phyloP scores from a whole-genome alignment of 805 yeast genomes.

The Dipodascopsis uninucleata region DNA sequence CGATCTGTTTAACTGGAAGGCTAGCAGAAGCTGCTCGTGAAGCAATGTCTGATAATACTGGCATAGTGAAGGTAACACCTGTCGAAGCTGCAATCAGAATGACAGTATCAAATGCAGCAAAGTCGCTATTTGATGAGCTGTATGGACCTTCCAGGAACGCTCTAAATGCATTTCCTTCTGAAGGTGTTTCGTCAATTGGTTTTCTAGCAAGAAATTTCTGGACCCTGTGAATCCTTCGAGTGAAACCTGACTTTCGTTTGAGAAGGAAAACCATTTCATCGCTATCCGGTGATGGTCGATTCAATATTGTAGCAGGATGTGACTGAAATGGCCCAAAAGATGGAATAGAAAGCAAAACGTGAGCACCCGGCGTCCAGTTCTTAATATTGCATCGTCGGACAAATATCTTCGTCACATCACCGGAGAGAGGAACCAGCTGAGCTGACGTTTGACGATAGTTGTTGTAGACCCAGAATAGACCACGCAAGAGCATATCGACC shows the following conservation, averaged over 20 bases:
- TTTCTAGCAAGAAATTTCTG: too few species aligned
- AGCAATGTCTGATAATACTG: conserved; percentile 32
- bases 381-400: background rate
- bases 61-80: conserved; percentile 46
- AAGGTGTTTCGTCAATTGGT: background rate
- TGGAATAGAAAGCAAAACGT: conserved; percentile 21
- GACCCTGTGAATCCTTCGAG: conserved; percentile 1
- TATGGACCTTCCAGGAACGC: conserved; percentile 45
- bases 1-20: conserved; percentile 1
- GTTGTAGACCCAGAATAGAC: conserved; percentile 2
- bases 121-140: conserved; percentile 44
- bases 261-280: conserved; percentile 43
- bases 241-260: conserved; percentile 24
- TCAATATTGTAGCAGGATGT: conserved; percentile 38
- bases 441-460: background rate
- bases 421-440: background rate
- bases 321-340: conserved; percentile 16
- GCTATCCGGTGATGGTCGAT: conserved; percentile 34
- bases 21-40: background rate
- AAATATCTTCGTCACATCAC: background rate
- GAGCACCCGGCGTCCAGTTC: conserved; percentile 24
- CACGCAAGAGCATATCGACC: conserved; percentile 24
- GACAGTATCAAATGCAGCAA: conserved; percentile 43
- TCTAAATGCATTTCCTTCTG: background rate
- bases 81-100: conserved; percentile 44